Conservation (phyloP, 2,329 filamentous ascomycete species). For the Dactylellina haptotyla region DNA sequence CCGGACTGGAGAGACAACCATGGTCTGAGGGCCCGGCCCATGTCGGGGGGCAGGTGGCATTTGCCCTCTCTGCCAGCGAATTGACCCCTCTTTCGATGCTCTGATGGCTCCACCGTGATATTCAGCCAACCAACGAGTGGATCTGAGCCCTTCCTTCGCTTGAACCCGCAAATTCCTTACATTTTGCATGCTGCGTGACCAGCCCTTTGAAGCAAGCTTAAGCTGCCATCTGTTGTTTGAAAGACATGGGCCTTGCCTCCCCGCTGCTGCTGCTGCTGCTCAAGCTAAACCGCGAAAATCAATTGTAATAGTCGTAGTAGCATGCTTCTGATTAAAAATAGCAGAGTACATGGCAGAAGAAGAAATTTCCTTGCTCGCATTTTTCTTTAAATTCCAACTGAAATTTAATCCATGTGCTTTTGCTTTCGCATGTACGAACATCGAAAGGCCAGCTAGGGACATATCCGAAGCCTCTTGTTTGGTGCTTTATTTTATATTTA, state of each 20-base stretch:
- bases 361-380: slow-evolving; percentile 1
- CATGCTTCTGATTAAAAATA: slow-evolving; percentile 45
- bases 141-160: slow-evolving; percentile 32
- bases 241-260: slow-evolving; percentile 18
- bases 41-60: slow-evolving; percentile 49
- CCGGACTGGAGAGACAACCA: slow-evolving; percentile 40
- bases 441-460: slow-evolving; percentile 22
- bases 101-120: slow-evolving; percentile 41
- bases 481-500: slow-evolving; percentile 3
- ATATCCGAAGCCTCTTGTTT: slow-evolving; percentile 16
- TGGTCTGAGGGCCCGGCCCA: slow-evolving; percentile 40
- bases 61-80: slow-evolving; percentile 52
- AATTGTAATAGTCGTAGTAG: slow-evolving; percentile 6
- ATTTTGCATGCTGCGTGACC: slow-evolving; percentile 52
- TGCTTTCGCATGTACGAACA: slow-evolving; percentile 1
- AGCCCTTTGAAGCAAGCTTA: slow-evolving; percentile 33
- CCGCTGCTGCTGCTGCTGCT: not conserved
- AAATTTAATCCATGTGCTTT: slow-evolving; percentile 14
- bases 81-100: slow-evolving; percentile 46
- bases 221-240: slow-evolving; percentile 42
- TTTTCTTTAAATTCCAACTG: slow-evolving; percentile 1
- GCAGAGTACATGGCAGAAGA: slow-evolving; percentile 3
- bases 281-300: slow-evolving; percentile 17
- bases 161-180: slow-evolving; percentile 52
- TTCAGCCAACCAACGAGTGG: slow-evolving; percentile 37